phyloP scores from a whole-genome alignment of 2,329 filamentous ascomycete species.

The Colletotrichum sansevieriae region DNA sequence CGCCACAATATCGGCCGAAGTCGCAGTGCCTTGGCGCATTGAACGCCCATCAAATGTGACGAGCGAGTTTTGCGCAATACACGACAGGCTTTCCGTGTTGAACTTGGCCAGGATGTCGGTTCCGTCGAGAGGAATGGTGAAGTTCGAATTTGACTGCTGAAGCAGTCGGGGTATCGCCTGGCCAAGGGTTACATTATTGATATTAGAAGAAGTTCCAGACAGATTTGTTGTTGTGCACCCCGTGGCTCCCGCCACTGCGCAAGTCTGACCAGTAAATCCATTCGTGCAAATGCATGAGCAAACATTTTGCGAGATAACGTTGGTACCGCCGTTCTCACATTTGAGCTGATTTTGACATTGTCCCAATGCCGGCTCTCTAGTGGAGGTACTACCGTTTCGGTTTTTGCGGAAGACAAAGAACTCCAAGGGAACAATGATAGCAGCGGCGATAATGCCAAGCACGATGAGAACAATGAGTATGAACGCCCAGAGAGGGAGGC shows the following conservation, averaged over 20 bases:
- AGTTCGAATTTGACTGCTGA: constrained; percentile 73
- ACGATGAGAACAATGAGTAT: constrained; percentile 74
- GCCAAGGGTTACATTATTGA: constrained; percentile 83
- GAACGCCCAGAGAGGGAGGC: constrained; percentile 85
- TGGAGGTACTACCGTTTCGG: constrained; percentile 47
- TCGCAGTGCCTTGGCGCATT: constrained; percentile 51
- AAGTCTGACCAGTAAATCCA: constrained; percentile 78
- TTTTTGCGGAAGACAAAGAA: constrained; percentile 71
- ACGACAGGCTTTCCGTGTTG: constrained; percentile 81
- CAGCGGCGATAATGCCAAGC: constrained; percentile 81
- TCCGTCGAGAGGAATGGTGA: constrained; percentile 80
- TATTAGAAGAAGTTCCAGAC: constrained; percentile 55
- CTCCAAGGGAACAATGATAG: constrained; percentile 82
- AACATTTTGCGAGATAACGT: constrained; percentile 73
- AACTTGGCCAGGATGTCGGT: constrained; percentile 81
- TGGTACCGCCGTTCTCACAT: constrained; percentile 86
- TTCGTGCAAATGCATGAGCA: constrained; percentile 93
- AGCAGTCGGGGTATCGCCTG: constrained; percentile 83
- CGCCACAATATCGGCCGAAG: constrained; percentile 43
- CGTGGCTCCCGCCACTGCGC: constrained; percentile 59
- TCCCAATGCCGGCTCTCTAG: constrained; percentile 52
- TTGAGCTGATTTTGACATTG: constrained; percentile 72
- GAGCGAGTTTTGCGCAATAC: constrained; percentile 86
- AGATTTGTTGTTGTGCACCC: constrained; percentile 67
- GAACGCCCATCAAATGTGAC: constrained; percentile 81